A percentile compares a stretch with the other conserved stretches of the same genome.
Evolutionary conservation across 176 grass and related monocot genomes (phyloP).

Genomic region (Avena atlantica): DNA sequence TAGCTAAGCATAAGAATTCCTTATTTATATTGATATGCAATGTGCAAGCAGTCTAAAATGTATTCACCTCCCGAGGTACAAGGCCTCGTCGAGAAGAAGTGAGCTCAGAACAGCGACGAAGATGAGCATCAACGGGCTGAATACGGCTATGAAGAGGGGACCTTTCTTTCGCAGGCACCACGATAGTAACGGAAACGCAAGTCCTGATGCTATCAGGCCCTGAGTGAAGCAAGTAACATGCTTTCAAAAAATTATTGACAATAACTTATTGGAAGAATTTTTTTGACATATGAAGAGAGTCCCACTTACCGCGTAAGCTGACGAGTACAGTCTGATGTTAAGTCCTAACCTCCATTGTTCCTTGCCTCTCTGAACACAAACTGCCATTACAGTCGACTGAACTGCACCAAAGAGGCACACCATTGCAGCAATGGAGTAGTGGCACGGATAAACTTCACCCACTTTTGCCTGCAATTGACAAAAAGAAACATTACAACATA

Average conservation of each 20-base stretch:
- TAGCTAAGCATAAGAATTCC: not conserved
- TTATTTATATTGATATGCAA: not conserved
- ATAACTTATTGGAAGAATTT: not conserved
- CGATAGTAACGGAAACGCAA: constrained; percentile 46
- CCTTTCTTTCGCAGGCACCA: constrained; percentile 75
- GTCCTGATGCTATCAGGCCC: constrained; percentile 54
- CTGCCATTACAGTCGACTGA: constrained; percentile 40
- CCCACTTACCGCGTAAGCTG: constrained; percentile 43
- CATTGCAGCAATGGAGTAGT: constrained; percentile 54
- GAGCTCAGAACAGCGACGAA: constrained; percentile 44
- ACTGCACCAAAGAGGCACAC: constrained; percentile 51
- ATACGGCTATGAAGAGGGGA: constrained; percentile 59
- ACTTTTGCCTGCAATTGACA: constrained; percentile 38
- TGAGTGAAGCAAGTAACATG: not conserved
- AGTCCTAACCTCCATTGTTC: constrained; percentile 55
- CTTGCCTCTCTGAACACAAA: constrained; percentile 19
- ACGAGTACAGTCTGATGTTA: constrained; percentile 47
- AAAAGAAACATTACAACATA: not conserved
- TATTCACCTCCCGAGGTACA: constrained; percentile 53
- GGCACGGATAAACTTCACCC: constrained; percentile 41
- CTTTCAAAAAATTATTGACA: not conserved
- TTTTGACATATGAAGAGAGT: not conserved
- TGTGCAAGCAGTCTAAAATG: not conserved
- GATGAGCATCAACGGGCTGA: constrained; percentile 61
- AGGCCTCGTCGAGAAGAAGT: constrained; percentile 35